phyloP scores from a whole-genome alignment of 2,329 filamentous ascomycete genomes.

The Fusarium avenaceum region DNA sequence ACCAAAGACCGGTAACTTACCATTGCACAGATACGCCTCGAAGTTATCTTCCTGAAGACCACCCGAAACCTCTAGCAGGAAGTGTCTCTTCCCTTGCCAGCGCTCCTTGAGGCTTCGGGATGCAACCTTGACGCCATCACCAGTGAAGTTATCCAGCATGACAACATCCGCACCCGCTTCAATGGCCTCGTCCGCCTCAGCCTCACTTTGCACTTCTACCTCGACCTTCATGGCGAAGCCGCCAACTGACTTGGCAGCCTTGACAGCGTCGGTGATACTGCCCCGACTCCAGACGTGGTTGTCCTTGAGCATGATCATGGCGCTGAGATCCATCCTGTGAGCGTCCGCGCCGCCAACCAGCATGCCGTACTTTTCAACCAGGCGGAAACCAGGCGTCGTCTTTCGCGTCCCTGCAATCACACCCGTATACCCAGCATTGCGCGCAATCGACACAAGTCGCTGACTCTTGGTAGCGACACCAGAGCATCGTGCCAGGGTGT shows the following conservation, averaged over 20 bases:
- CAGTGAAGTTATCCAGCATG: conserved; percentile 96
- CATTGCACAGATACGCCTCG: conserved; percentile 80
- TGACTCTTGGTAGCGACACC: conserved; percentile 83
- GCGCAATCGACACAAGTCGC: conserved; percentile 67
- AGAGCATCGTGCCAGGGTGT: conserved; percentile 89
- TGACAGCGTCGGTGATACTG: conserved; percentile 87
- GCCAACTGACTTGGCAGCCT: conserved; percentile 83
- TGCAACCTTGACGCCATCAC: conserved; percentile 80
- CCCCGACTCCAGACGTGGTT: conserved; percentile 96
- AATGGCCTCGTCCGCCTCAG: conserved; percentile 92
- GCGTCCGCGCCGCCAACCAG: conserved; percentile 91
- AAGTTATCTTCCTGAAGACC: conserved; percentile 90
- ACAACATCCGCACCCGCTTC: conserved; percentile 92
- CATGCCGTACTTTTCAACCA: conserved; percentile 99
- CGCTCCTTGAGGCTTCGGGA: conserved; percentile 81
- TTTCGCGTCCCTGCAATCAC: conserved; percentile 95
- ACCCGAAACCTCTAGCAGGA: conserved; percentile 92
- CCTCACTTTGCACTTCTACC: conserved; percentile 91
- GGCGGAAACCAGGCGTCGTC: conserved; percentile 93
- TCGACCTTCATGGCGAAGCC: conserved; percentile 96
- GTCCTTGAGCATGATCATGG: conserved; percentile 99
- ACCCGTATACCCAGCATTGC: conserved; percentile 80
- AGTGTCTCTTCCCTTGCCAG: conserved; percentile 80
- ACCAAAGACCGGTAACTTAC: conserved; percentile 59
- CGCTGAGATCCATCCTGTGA: conserved; percentile 89